Base-by-base conservation (phyloP, 1,284 basidiomycete species). In the Lentinula novae-zelandiae region DNA sequence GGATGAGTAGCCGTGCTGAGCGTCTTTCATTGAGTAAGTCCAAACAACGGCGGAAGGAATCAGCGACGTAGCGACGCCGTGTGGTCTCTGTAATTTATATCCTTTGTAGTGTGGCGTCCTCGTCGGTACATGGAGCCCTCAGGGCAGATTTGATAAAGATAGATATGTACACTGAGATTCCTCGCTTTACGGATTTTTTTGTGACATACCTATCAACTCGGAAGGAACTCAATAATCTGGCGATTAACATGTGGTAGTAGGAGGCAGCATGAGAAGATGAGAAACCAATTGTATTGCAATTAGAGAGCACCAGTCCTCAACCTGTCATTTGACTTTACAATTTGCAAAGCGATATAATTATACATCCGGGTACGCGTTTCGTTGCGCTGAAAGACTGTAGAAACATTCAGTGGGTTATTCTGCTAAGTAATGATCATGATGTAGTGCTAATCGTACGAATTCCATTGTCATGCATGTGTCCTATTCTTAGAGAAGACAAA, bases 31-130 rank as follows among this genome's bases (percentile, higher is more conserved):
- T 6, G n/a, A 39, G 6, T 54, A 20, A n/a, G 33, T 54, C 22
- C 39, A 54, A 54, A 54, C n/a, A 17, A 34, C 54, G 54, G 54
- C 40, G 54, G 12, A 56, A 56, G n/a, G 44, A 56, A 55, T 5
- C 20, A 31, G 53, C 53, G 53, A 55, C 27, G 38, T 39, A 39
- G 10, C 38, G 15, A 27, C 27, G 3, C 27, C 27, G 27, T 27
- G 27, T 27, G 27, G 27, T 27, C 27, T 44, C 7, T n/a, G 17
- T 7, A 44, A 44, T 44, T 44, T 7, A 44, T 44, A 13, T 15
- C 7, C 7, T n/a, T 5, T 34, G 8, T 8, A 38, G 10, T 53
- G 7, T 27, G 20, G 36, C 22, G 53, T 27, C n/a, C 9, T 38
- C 15, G 44, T 46, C 44, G 44, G 44, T 46, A 10, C 7, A 20